Base-by-base conservation (phyloP, 305 asterid species). In the Fraxinus sp. region DNA sequence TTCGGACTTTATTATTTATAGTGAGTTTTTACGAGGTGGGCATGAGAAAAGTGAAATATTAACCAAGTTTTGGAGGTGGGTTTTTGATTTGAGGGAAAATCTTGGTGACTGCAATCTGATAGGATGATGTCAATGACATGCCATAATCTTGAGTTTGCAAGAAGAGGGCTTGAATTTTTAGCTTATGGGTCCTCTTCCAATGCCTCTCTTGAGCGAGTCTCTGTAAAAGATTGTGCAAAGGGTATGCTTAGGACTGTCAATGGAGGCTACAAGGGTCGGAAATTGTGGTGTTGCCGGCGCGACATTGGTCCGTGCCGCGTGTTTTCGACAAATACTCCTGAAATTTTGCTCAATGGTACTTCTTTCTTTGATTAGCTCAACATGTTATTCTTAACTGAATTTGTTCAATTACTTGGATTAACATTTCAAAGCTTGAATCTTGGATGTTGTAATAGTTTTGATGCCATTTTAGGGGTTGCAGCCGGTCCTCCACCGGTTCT, bases 181-280 rank as follows among this genome's bases (percentile, higher is more conserved):
- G 88, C 92, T 22, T 90, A 97, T 87, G 97, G 92, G 78, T 93
- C 95, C 86, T 90, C 95, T 80, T 90, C 95, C 11, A 92, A 89
- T 86, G 88, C 89, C 20, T 88, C 94, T 28, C 55, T 78, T 77
- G 82, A 89, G 77, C 86, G 92, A 52, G 78, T 83, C 79, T 76
- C 85, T 64, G 82, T 87, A 16, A 86, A 84, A 28, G 85, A 88
- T 85, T 75, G 81, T 79, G 82, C 87, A 14, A 89, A 86, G 72
- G 89, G 88, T 74, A 66, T 87, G 35, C 52, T 89, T 52, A 88
- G 91, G 84, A 92, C 87, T 85, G 90, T 83, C 82, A 73, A 72
- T 57, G 86, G 93, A 75, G 88, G 92, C 82, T 75, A 62, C 73
- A 86, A 64, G 79, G 88, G 88, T 79, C 83, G 90, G 82, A 89